Evolutionary conservation across 129 eudicot species (phyloP).

Genomic region (Tagetes erecta): DNA sequence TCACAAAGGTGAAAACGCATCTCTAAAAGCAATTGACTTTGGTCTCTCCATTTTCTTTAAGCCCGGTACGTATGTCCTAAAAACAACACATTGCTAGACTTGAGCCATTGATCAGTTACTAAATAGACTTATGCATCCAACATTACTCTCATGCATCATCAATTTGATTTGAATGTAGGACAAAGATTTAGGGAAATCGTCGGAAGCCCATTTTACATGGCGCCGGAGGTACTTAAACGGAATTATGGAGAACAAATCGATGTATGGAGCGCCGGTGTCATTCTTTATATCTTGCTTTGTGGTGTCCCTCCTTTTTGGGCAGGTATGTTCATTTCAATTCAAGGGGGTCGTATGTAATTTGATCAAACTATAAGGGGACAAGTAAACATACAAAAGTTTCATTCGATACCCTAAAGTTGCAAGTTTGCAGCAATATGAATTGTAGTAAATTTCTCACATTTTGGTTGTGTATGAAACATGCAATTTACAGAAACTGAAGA

Average conservation of each 20-base stretch:
- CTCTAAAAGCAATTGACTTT: conserved; percentile 82
- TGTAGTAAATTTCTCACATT: neutral
- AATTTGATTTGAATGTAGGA: conserved; percentile 39
- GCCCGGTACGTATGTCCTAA: conserved; percentile 48
- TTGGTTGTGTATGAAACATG: neutral
- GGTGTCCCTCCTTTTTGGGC: conserved; percentile 99
- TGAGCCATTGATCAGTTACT: neutral
- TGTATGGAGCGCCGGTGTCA: conserved; percentile 90
- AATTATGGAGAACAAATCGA: conserved; percentile 72
- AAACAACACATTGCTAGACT: neutral
- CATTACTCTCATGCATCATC: neutral
- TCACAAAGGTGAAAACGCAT: conserved; percentile 51
- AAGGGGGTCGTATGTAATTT: neutral
- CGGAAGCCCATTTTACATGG: conserved; percentile 96
- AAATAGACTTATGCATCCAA: neutral
- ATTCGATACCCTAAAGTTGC: neutral
- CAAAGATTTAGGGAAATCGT: conserved; percentile 72
- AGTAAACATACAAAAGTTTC: neutral
- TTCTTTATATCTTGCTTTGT: conserved; percentile 87
- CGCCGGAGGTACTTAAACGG: conserved; percentile 79
- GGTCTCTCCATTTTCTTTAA: conserved; percentile 88
- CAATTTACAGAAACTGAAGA: conserved; percentile 78
- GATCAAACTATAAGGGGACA: conserved; percentile 8
- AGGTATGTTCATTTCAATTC: conserved; percentile 39
- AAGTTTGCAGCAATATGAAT: neutral